Conservation (phyloP, 2,329 filamentous ascomycete genomes). For the Purpureocillium lavendulum region DNA sequence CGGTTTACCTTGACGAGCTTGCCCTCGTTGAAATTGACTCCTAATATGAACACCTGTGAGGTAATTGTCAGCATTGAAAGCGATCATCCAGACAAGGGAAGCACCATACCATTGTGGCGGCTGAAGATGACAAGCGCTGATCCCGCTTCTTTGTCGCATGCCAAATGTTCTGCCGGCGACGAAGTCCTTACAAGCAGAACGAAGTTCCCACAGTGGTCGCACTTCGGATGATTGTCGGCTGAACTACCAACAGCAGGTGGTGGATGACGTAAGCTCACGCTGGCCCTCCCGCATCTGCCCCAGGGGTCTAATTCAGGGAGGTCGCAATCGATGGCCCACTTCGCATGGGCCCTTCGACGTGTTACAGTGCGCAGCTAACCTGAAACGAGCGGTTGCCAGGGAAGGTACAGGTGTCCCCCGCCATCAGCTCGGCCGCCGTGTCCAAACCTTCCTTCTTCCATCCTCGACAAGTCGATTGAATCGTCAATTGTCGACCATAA, state of each 20-base stretch:
- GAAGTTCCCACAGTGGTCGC: no score
- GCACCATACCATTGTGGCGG: conserved; percentile 10
- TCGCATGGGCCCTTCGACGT: background rate
- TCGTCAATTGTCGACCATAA: conserved; percentile 10
- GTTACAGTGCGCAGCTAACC: conserved; percentile 1
- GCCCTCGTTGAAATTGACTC: conserved; percentile 75
- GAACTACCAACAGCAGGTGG: no score
- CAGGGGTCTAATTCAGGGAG: no score
- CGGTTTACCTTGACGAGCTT: conserved; percentile 70
- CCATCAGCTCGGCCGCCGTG: background rate
- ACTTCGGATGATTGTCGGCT: no score
- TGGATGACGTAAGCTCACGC: no score
- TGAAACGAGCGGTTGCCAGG: conserved; percentile 4
- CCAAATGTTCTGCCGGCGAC: background rate
- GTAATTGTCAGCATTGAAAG: background rate
- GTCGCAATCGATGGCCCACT: background rate
- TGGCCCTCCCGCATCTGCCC: no score
- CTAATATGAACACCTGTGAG: conserved; percentile 70
- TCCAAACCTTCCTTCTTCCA: conserved; percentile 1
- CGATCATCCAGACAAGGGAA: background rate
- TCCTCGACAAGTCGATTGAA: background rate
- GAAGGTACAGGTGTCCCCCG: conserved; percentile 11
- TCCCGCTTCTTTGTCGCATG: conserved; percentile 1
- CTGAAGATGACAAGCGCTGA: background rate
- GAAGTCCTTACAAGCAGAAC: no score